Evolutionary conservation across 352 stramenopile species (phyloP), one percentile per base, ranked within the genome.

Genomic region (Pythium grandisporangium): DNA sequence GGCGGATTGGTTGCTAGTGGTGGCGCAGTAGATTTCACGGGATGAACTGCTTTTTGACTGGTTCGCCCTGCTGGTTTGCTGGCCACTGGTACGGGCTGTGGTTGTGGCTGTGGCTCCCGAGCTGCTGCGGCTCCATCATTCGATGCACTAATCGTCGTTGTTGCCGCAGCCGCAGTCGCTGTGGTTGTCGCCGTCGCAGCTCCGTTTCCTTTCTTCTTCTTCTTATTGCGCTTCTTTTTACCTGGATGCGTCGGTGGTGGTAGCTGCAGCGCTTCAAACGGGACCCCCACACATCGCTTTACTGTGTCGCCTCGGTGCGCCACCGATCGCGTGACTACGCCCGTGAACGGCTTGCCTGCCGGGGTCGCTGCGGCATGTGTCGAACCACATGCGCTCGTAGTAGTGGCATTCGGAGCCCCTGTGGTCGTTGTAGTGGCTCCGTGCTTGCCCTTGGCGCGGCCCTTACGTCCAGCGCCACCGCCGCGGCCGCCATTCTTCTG

Each of bases 211-310:
- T 54, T 52, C 39, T 54, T 60, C 13, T 53, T 54, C 38, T 62
- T 71, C 8, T 45, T 54, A 36, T 68, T 74, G 1, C 51, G 38
- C 37, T 60, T 60, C 11, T 25, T 36, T 19, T 21, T 14, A 11
- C 36, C 29, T n/a, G 20, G 17, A 6, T 38, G 26, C 11, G 25
- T 33, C 26, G 36, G 19, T 17, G 37, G 22, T 11, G 16, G 12
- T 2, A n/a, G 19, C n/a, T 26, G 23, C 20, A 24, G 17, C 19
- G n/a, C 23, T 24, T 16, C 6, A 32, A 32, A 32, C 27, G 10
- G 27, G 27, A 32, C 14, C 10, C 14, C 27, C 10, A 14, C 27
- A 8, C 8, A 8, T 32, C 14, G 0, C 8, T 32, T 8, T 0
- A 8, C 27, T 32, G 8, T 32, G 27, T 8, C 27, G 14, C 27